Base-by-base conservation (phyloP, 495 filamentous ascomycete genomes). In the Neurospora sp. region DNA sequence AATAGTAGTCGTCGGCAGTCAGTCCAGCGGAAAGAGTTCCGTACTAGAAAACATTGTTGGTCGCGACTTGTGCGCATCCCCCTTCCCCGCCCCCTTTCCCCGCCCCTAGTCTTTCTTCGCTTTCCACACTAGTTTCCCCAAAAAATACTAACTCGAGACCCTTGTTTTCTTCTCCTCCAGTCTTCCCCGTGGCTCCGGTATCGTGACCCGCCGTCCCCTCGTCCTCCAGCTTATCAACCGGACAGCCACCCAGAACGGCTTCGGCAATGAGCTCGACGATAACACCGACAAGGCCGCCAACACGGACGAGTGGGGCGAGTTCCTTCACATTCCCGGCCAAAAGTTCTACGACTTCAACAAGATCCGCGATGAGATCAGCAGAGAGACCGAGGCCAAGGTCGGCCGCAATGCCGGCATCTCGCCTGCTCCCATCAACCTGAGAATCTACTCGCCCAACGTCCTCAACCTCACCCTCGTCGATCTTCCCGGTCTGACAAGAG, bases 291-390 rank as follows among this genome's bases (percentile, higher is more conserved):
- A 90, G 79, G 93, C 93, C 73, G 90, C 93, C 75, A 99, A 99
- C 82, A 81, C 88, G 39, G 94, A 98, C 79, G 96, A 99, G 83
- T 98, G 97, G 91, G 96, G 96, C 84, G 96, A 99, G 86, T 99
- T 99, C 83, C 87, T 98, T 70, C 96, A 99, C 81, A 93, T 99
- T 73, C 96, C 96, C 42, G 96, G 96, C 76, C 92, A 99, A 85
- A 98, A 98, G 84, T 98, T 97, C 87, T 89, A 89, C 85, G 96
- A 99, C 83, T 99, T 99, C 86, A 96, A 97, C 87, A 97, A 98
- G 87, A 97, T 99, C 77, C 90, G 96, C 74, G 96, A 99, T 48
- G 96, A 99, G 85, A 98, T 99, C 78, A 92, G 94, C 72, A 89
- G 93, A 78, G 96, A 99, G 85, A 99, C 96, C 69, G 96, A 98